phyloP scores from a whole-genome alignment of 1,284 basidiomycete species.

The Irpex sp. region DNA sequence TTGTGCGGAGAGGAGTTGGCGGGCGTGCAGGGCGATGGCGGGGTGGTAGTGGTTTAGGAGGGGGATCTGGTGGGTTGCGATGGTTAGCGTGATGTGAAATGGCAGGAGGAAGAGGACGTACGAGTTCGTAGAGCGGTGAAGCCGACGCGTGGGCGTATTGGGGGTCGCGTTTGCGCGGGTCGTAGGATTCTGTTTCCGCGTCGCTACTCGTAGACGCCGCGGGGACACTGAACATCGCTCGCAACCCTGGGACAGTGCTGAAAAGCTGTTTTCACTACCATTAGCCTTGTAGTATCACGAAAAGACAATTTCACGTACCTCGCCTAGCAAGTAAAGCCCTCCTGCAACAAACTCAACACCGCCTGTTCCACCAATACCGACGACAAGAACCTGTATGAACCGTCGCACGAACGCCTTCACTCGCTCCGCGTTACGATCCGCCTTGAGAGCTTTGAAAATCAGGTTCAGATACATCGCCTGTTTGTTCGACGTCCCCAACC shows the following conservation, averaged over 20 bases:
- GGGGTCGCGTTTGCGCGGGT: constrained; percentile 90
- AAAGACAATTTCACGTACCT: constrained; percentile 40
- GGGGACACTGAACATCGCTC: constrained; percentile 55
- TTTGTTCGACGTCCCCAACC: constrained; percentile 84
- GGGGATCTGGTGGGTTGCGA: constrained; percentile 50
- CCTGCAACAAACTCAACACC: constrained; percentile 91
- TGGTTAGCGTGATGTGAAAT: neutral
- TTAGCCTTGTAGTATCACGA: neutral
- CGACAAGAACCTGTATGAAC: constrained; percentile 80
- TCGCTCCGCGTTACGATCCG: constrained; percentile 64
- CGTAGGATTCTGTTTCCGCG: constrained; percentile 65
- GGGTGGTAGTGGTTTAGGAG: constrained; percentile 91
- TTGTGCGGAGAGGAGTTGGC: constrained; percentile 70
- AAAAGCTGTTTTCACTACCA: constrained; percentile 57
- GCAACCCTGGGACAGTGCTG: constrained; percentile 67
- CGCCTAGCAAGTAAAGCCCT: constrained; percentile 73
- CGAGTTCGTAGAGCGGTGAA: constrained; percentile 89
- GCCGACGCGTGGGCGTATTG: constrained; percentile 81
- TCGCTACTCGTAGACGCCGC: constrained; percentile 34
- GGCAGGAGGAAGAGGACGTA: constrained; percentile 34
- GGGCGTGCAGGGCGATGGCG: constrained; percentile 83
- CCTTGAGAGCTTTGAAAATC: constrained; percentile 89
- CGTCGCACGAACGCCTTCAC: constrained; percentile 85
- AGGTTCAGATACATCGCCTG: constrained; percentile 98
- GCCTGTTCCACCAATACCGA: constrained; percentile 61